Conservation (phyloP, 2,329 filamentous ascomycete species). For the Colletotrichum camelliae region DNA sequence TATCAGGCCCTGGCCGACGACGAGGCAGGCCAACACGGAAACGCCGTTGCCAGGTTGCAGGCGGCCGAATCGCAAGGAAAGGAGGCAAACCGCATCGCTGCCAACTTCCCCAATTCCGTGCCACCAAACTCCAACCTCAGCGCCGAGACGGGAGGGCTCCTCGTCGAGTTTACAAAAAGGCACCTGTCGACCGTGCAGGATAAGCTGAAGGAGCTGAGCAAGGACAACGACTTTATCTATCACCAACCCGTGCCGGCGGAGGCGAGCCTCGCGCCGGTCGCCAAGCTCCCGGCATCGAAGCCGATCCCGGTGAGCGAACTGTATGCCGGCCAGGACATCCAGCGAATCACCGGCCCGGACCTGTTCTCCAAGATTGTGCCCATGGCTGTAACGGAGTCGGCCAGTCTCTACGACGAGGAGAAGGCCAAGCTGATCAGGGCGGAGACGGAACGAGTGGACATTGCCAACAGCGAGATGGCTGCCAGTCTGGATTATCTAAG, state of each 20-base stretch:
- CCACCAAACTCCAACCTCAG: constrained; percentile 83
- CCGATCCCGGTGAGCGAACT: constrained; percentile 96
- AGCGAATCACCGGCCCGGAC: constrained; percentile 94
- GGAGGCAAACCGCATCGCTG: constrained; percentile 78
- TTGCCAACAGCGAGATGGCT: constrained; percentile 93
- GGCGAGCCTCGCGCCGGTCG: constrained; percentile 78
- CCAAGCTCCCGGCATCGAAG: constrained; percentile 93
- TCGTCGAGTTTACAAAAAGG: constrained; percentile 84
- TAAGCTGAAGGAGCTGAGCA: constrained; percentile 75
- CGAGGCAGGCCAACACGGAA: constrained; percentile 85
- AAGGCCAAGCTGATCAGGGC: constrained; percentile 95
- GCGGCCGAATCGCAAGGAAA: constrained; percentile 79
- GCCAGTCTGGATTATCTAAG: constrained; percentile 94
- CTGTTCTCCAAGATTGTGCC: constrained; percentile 97
- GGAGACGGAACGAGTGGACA: constrained; percentile 91
- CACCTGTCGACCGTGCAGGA: constrained; percentile 83
- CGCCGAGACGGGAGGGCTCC: constrained; percentile 74
- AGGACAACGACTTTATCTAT: constrained; percentile 99
- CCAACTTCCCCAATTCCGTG: constrained; percentile 79
- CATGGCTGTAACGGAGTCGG: constrained; percentile 93
- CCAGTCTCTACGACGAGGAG: constrained; percentile 96
- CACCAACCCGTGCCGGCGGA: constrained; percentile 91
- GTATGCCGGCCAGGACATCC: constrained; percentile 96
- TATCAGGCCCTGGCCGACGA: constrained; percentile 92
- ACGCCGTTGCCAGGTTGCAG: constrained; percentile 82